Percentiles rank a stretch among this genome's conserved stretches.
Evolutionary conservation across 2,329 filamentous ascomycete species (phyloP).

Genomic region (Raffaelea ambrosiae): DNA sequence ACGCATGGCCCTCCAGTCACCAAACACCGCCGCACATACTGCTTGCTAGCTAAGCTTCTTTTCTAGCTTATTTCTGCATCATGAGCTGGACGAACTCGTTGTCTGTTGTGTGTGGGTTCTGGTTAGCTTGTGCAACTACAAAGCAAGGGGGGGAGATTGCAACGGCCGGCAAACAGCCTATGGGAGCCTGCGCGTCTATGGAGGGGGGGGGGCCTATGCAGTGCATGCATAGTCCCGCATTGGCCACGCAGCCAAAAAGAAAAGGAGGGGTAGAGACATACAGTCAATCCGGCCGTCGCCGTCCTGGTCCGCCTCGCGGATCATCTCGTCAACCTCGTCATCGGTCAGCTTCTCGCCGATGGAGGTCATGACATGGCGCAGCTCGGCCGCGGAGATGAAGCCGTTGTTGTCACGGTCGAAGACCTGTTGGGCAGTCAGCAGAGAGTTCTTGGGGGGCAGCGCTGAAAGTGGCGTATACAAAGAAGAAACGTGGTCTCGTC

Average conservation of each 20-base stretch:
- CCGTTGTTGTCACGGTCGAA: constrained; percentile 90
- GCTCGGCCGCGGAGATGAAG: constrained; percentile 80
- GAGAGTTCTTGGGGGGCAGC: too few species aligned
- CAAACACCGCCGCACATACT: background rate
- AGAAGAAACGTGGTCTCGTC: too few species aligned
- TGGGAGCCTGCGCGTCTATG: too few species aligned
- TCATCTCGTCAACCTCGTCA: constrained; percentile 90
- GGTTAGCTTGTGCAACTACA: background rate
- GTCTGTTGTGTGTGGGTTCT: constrained; percentile 53
- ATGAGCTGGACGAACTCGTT: constrained; percentile 92
- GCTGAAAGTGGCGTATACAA: too few species aligned
- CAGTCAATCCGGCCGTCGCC: constrained; percentile 84
- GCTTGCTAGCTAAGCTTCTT: background rate
- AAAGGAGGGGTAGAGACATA: constrained; percentile 32
- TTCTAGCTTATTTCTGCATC: constrained; percentile 79
- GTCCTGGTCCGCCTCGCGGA: constrained; percentile 82
- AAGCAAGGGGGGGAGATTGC: too few species aligned
- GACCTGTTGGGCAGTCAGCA: constrained; percentile 33
- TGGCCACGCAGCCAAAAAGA: background rate
- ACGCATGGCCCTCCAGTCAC: constrained; percentile 1
- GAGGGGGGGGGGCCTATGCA: too few species aligned
- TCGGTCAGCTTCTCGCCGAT: constrained; percentile 88
- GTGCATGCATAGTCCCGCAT: too few species aligned
- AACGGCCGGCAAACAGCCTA: too few species aligned
- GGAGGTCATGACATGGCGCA: constrained; percentile 86